phyloP scores from a whole-genome alignment of 2,329 filamentous ascomycete species.

The Cercospora sojina region DNA sequence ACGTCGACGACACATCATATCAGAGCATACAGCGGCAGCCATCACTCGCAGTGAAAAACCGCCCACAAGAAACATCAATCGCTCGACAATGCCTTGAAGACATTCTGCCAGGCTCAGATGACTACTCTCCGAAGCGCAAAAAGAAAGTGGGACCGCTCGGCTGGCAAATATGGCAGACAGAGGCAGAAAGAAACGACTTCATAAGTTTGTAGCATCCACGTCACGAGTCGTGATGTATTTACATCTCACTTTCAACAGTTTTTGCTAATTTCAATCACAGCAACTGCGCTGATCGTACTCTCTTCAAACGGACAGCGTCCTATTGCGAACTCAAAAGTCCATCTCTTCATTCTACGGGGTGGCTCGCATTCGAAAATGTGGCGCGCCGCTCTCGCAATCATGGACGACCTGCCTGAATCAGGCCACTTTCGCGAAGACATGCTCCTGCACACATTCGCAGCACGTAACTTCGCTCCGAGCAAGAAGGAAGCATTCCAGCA shows the following conservation, averaged over 20 bases:
- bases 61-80: neutral
- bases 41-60: neutral
- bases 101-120: constrained; percentile 13
- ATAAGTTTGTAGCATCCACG: constrained; percentile 17
- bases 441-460: constrained; percentile 9
- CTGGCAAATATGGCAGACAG: constrained; percentile 19
- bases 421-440: neutral
- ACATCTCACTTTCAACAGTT: neutral
- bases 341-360: constrained; percentile 17
- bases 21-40: neutral
- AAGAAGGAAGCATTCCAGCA: constrained; percentile 13
- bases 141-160: constrained; percentile 1
- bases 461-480: neutral
- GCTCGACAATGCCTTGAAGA: constrained; percentile 12
- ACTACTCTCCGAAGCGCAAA: neutral
- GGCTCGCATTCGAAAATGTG: constrained; percentile 1
- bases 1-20: neutral
- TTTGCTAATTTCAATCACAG: constrained; percentile 11
- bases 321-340: constrained; percentile 8
- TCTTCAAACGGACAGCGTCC: constrained; percentile 19
- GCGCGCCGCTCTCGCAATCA: constrained; percentile 19
- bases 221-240: neutral
- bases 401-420: constrained; percentile 2
- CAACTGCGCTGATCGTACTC: constrained; percentile 19
- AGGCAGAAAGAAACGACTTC: constrained; percentile 20